Base-by-base conservation (phyloP, 2,329 filamentous ascomycete genomes). In the Diaporthe aspalathi region DNA sequence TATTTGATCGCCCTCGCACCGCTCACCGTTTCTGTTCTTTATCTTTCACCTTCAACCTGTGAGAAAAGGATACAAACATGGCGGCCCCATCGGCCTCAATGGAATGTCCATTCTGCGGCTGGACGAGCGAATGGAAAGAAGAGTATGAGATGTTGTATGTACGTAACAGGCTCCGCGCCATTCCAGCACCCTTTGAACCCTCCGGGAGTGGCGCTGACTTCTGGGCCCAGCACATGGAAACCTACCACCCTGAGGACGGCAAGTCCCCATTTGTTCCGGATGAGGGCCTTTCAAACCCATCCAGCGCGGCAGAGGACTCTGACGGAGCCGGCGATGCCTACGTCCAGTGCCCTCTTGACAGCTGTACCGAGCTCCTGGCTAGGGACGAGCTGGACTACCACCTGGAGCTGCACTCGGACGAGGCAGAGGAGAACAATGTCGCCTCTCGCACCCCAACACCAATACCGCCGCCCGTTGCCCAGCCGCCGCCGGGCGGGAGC, bases 301-400 rank as follows among this genome's bases (percentile, higher is more conserved):
- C 53, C 14, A 66, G 60, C 38, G 32, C 32, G 32, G 54, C 70
- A 20, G 67, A 70, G 38, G 52, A 71, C 60, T 67, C 66, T 43
- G 74, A 70, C 27, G 73, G 73, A 56, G 75, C 78, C 45, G 78
- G 80, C 12, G 79, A 82, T 49, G 73, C 74, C 9, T 89, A 89
- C 76, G 81, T 84, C 27, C 82, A 86, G 52, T 91, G 90, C 75
- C 85, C 87, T 0, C 74, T 85, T 43, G 84, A 87, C 20, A 86
- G 84, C 27, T 93, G 91, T 76, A 87, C 87, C 40, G 90, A 93
- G 77, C 78, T 84, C n/a, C 78, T 91, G 24, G 79, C 83, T 8
- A 75, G 83, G 9, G 78, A 81, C 20, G 88, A 91, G 75, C 80
- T 92, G 45, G 84, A 88, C 20, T 85, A 83, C 54, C 90, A 92